Evolutionary conservation across 306 rosid species (phyloP), one percentile per base, ranked within the genome.

Genomic region (Malus sieversii): DNA sequence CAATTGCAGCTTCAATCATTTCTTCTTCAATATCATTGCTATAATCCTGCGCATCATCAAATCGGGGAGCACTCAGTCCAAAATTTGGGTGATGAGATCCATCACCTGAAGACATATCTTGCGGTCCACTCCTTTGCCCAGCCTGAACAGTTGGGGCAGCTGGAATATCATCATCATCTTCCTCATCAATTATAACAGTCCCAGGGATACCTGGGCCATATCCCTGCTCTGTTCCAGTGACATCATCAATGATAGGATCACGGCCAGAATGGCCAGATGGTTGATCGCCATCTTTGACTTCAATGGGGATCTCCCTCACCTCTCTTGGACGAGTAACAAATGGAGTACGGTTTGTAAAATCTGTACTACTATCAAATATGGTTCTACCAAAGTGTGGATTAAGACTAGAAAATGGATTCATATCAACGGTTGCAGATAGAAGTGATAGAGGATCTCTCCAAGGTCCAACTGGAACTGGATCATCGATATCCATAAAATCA

Each of bases 1-100:
- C 97, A 66, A 95, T 92, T 74, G 97, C 98, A 80, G 98, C 97
- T 59, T 85, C 96, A 44, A 95, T 81, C 96, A 95, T 95, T 85
- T 92, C 93, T 86, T 95, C 98, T 85, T 95, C 98, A 81, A 90
- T 87, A 76, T 95, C 98, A 83, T 92, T 89, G 66, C 74, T 55
- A 79, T 78, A 75, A 77, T 93, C 87, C 33, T 81, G 89, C 48
- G 83, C 80, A 73, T 78, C 84, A 52, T 85, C 92, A 77, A 82
- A 58, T 25, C 62, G 79, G 58, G 91, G 94, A 83, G 87, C 93
- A 85, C 82, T 78, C 1, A 90, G 89, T 71, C 77, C 70, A 67
- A 77, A 72, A 78, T 55, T 78, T 70, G 61, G 80, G 66, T 25
- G 76, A 53, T 51, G 88, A 72, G 89, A 79, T 71, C 84, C 63